Percentiles rank a stretch among this genome's conserved stretches.
Evolutionary conservation across 163 green algal species (phyloP).

Genomic region (Smithsoniella earleae): DNA sequence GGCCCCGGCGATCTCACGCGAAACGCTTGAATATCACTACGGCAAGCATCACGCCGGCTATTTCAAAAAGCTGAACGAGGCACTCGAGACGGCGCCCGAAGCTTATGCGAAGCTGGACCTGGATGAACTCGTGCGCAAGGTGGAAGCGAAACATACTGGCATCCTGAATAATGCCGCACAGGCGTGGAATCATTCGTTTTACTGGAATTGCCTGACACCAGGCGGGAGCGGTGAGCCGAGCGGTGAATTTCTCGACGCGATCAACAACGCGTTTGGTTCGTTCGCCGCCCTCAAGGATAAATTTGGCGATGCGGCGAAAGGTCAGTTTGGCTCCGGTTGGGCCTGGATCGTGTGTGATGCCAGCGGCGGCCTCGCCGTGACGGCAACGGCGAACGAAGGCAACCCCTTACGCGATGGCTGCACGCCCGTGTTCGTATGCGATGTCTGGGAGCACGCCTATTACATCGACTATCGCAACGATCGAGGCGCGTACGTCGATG

Average conservation of each 20-base stretch:
- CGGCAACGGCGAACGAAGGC: conserved; percentile 63
- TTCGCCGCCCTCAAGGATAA: conserved; percentile 50
- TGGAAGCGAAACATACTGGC: background rate
- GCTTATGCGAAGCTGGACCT: background rate
- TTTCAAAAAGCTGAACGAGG: conserved; percentile 42
- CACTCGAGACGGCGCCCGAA: conserved; percentile 30
- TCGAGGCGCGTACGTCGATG: conserved; percentile 48
- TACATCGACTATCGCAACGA: conserved; percentile 45
- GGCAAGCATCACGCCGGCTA: conserved; percentile 42
- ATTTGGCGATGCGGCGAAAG: conserved; percentile 47
- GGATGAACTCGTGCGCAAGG: background rate
- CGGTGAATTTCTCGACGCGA: conserved; percentile 47
- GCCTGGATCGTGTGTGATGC: conserved; percentile 43
- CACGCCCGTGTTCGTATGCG: background rate
- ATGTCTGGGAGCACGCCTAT: conserved; percentile 55
- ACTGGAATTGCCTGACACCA: conserved; percentile 33
- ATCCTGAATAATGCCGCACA: background rate
- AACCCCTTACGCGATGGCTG: conserved; percentile 42
- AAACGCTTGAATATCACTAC: conserved; percentile 38
- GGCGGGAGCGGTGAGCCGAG: conserved; percentile 36
- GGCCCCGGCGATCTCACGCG: no score
- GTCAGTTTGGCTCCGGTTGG: conserved; percentile 52
- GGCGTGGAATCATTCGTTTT: conserved; percentile 33
- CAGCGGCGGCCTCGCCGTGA: conserved; percentile 48
- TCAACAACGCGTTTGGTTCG: conserved; percentile 49